Evolutionary conservation across 164 flowering plant species (phyloP).

Genomic region (Berberis vulgaris): DNA sequence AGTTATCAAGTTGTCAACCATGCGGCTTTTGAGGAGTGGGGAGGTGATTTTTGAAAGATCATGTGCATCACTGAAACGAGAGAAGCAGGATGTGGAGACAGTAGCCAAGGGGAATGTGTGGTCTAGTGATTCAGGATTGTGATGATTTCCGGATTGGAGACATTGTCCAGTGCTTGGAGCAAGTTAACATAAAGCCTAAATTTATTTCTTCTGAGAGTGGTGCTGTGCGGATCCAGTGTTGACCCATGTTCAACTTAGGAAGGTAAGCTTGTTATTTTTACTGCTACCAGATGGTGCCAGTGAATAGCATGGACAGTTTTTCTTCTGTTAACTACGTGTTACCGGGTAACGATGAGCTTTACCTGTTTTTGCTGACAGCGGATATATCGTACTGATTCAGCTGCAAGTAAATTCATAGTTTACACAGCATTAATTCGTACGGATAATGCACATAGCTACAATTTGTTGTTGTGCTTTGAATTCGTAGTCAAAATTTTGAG

Average conservation of each 20-base stretch:
- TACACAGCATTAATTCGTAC: no score
- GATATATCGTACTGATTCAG: no score
- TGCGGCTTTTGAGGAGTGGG: conserved; percentile 84
- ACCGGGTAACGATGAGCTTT: no score
- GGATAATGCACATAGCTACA: no score
- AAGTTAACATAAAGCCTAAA: conserved; percentile 73
- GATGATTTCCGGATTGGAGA: conserved; percentile 72
- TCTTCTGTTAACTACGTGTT: no score
- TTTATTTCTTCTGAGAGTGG: conserved; percentile 83
- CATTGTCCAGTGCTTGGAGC: conserved; percentile 72
- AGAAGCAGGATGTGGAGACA: conserved; percentile 72
- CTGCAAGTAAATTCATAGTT: no score
- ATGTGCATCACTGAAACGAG: conserved; percentile 65
- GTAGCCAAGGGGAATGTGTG: conserved; percentile 82
- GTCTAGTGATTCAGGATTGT: conserved; percentile 57
- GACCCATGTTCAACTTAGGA: conserved; percentile 9
- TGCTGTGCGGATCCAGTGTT: conserved; percentile 81
- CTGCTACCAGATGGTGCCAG: no score
- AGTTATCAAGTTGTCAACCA: conserved; percentile 35
- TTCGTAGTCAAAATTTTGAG: no score
- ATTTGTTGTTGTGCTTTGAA: no score
- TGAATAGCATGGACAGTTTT: no score
- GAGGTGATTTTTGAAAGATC: conserved; percentile 69
- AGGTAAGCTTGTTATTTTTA: no score
- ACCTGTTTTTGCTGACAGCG: no score